These are phyloP conservation scores for Serendipita indica DNA, from an alignment of 768 basidiomycete genomes.

Conservation along the genomic window DNA sequence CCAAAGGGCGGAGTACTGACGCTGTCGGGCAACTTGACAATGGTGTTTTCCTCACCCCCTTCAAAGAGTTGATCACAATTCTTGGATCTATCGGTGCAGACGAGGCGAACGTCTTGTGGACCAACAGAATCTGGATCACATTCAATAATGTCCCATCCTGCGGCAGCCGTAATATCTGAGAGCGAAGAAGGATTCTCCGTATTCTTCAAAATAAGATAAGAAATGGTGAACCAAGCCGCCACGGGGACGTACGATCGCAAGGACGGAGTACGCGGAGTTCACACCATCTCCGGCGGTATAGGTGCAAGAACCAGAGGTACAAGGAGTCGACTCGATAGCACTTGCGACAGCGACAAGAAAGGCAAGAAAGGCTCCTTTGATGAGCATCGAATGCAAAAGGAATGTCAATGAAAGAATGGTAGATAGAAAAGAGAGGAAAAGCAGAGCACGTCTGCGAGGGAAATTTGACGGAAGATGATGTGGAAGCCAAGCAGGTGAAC, in stretches of 20 bases:
- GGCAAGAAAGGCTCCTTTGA: not conserved
- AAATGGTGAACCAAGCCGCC: not conserved
- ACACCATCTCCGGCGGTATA: constrained; percentile 21
- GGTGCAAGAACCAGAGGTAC: constrained; percentile 27
- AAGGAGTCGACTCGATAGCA: constrained; percentile 30
- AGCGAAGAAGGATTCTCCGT: constrained; percentile 14
- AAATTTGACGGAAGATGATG: not conserved
- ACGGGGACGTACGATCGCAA: constrained; percentile 4
- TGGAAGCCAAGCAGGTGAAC: no score
- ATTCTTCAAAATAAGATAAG: not conserved
- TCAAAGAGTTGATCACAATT: constrained; percentile 30
- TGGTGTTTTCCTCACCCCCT: constrained; percentile 30
- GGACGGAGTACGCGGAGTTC: not conserved
- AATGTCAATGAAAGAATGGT: constrained; percentile 6
- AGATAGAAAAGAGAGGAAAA: not conserved
- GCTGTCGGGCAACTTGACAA: constrained; percentile 38
- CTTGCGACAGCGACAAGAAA: constrained; percentile 12
- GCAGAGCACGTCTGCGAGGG: not conserved
- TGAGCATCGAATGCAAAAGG: not conserved
- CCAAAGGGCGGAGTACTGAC: constrained; percentile 22
- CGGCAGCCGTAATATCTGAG: constrained; percentile 30
- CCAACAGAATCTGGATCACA: constrained; percentile 27
- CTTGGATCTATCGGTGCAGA: constrained; percentile 23
- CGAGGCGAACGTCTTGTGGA: constrained; percentile 35
- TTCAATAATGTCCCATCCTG: constrained; percentile 37